These are phyloP conservation scores for Botrytis aclada DNA, from an alignment of 2,329 filamentous ascomycete genomes.

Conservation along the genomic window DNA sequence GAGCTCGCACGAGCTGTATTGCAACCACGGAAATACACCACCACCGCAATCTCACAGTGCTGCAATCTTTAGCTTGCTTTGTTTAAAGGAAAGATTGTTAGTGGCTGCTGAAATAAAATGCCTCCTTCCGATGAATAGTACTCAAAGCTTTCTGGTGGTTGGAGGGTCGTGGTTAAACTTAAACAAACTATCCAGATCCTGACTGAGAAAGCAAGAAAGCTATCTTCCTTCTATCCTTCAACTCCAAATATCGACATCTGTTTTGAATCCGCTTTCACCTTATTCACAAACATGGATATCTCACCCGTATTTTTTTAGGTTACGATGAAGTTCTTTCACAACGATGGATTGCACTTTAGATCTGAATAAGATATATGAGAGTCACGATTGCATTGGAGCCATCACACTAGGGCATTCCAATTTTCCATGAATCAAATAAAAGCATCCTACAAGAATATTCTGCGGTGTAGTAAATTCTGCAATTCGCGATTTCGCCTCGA, in stretches of 20 bases:
- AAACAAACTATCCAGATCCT: background rate
- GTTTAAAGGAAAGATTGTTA: accelerated
- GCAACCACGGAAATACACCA: background rate
- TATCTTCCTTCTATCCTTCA: background rate
- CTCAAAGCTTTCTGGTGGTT: accelerated
- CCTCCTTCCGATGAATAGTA: accelerated
- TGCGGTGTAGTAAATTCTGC: no score
- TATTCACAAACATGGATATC: background rate
- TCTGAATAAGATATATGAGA: background rate
- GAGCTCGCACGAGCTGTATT: background rate
- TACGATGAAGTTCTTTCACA: background rate
- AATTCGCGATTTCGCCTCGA: background rate
- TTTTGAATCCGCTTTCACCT: background rate
- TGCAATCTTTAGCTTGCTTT: background rate
- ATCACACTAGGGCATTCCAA: background rate
- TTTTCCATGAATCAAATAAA: background rate
- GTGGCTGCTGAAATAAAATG: background rate
- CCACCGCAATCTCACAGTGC: background rate
- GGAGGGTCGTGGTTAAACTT: background rate
- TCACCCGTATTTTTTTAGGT: background rate
- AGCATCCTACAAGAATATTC: accelerated
- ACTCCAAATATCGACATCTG: accelerated
- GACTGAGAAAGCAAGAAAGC: background rate
- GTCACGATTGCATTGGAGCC: background rate
- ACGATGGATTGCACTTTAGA: no score